Percentiles rank a stretch among this genome's conserved stretches.
phyloP scores from a whole-genome alignment of 2,329 filamentous ascomycete genomes.

The Lizonia empirigonia region DNA sequence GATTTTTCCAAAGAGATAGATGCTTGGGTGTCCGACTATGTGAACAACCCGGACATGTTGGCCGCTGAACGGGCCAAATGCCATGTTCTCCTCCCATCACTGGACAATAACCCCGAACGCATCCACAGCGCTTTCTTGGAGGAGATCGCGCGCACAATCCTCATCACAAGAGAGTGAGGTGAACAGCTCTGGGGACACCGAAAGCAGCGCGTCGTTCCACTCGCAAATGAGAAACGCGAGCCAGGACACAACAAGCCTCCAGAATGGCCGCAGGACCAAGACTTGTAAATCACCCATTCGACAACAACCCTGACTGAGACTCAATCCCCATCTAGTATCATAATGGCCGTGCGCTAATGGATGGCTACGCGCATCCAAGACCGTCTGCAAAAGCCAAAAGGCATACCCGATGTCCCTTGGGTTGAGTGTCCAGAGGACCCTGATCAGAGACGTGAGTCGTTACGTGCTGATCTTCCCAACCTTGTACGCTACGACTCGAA shows the following conservation, averaged over 20 bases:
- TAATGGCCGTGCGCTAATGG: neutral
- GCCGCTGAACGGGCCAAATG: neutral
- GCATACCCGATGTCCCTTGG: neutral
- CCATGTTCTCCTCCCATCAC: no score
- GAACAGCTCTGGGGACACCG: neutral
- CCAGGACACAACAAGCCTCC: neutral
- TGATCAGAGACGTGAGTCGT: neutral
- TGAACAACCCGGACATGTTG: neutral
- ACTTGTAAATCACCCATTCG: neutral
- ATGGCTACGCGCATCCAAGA: constrained; percentile 3
- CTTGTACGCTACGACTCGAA: neutral
- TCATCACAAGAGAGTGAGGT: neutral
- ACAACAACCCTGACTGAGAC: neutral
- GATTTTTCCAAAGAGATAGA: neutral
- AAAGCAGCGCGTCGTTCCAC: neutral
- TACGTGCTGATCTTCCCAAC: neutral
- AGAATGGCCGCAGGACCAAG: neutral
- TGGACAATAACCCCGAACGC: neutral
- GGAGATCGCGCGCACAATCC: neutral
- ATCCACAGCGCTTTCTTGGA: neutral
- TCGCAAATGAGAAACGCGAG: neutral
- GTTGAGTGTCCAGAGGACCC: neutral
- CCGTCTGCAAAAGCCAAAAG: neutral
- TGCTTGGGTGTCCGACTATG: neutral
- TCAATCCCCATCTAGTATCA: neutral